Base-by-base conservation (phyloP, 495 filamentous ascomycete genomes). In the Coniosporium apollinis region DNA sequence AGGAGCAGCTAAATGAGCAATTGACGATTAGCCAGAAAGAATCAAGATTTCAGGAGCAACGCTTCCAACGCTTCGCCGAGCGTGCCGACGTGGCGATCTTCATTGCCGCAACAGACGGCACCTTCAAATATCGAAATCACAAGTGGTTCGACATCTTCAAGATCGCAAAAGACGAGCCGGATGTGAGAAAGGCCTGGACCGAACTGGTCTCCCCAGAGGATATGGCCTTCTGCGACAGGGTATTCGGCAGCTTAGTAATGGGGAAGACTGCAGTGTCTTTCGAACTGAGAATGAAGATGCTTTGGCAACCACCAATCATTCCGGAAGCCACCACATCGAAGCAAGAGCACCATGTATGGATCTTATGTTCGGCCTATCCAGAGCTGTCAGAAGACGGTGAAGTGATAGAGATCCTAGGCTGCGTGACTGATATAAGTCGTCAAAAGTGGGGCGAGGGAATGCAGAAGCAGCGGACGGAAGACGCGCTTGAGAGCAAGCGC, bases 401-500 rank as follows among this genome's bases (percentile, higher is more conserved):
- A n/a, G 4, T 36, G 9, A 46, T 33, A 18, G 3, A 13, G 2
- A 34, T 53, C 13, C 36, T 41, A 13, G 37, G 21, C 5, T 44
- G 33, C 19, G 21, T 44, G n/a, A 30, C 16, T 3, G 42, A 44
- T 22, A 44, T 44, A 3, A 36, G 30, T 11, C 22, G 19, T 1
- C 42, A 41, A 19, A 44, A 44, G 28, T 42, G 33, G 32, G 43
- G 32, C 2, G 49, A 55, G 33, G 21, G 15, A 5, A 11, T 51
- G 22, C 44, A 53, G 29, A 36, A 30, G 14, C 34, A 30, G 21
- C 34, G 39, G n/a, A 37, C 33, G 11, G 44, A 44, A 4, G 43
- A 38, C 14, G 51, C 51, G 3, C 19, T 47, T 10, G 42, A 45
- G 15, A 32, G 34, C 9, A 49, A 47, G 34, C 37, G 42, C 5